phyloP scores from a whole-genome alignment of 192 early-diverging fungal genomes.

The Blastocladiella britannica region DNA sequence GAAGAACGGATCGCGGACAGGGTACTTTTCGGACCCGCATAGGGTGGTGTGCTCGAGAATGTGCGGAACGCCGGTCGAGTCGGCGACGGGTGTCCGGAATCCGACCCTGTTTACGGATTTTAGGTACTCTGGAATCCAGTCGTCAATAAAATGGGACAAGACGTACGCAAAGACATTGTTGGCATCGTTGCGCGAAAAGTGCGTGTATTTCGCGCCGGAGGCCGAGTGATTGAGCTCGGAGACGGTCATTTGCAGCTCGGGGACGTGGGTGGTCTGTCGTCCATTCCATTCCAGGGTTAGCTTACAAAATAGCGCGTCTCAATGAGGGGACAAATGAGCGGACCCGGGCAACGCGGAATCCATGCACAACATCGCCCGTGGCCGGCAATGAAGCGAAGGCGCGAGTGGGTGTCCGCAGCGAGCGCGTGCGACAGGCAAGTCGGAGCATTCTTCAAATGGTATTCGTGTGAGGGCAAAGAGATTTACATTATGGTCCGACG shows the following conservation, averaged over 20 bases:
- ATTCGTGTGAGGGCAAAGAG: too few relatives aligned
- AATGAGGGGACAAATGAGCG: too few relatives aligned
- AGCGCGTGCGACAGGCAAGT: too few relatives aligned
- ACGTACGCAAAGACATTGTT: slow-evolving; percentile 70
- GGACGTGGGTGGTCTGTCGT: slow-evolving; percentile 29
- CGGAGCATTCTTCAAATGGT: too few relatives aligned
- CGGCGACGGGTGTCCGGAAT: slow-evolving; percentile 60
- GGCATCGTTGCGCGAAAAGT: slow-evolving; percentile 60
- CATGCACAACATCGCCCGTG: too few relatives aligned
- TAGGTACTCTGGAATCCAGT: slow-evolving; percentile 5
- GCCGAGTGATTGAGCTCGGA: slow-evolving; percentile 47
- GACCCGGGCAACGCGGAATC: too few relatives aligned
- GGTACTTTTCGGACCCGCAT: slow-evolving; percentile 67
- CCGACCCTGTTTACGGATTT: slow-evolving; percentile 32
- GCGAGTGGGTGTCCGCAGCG: too few relatives aligned
- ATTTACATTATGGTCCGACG: too few relatives aligned
- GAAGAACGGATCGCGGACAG: slow-evolving; percentile 96
- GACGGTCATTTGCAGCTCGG: slow-evolving; percentile 59
- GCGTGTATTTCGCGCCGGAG: slow-evolving; percentile 72
- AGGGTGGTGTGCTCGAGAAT: slow-evolving; percentile 91
- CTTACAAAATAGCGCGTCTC: too few relatives aligned
- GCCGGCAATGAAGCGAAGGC: too few relatives aligned
- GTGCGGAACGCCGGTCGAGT: slow-evolving; percentile 76
- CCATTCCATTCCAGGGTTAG: slow-evolving; percentile 1
- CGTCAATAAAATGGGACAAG: background rate